phyloP scores from a whole-genome alignment of 2,329 filamentous ascomycete genomes.

The Corynespora cassiicola region DNA sequence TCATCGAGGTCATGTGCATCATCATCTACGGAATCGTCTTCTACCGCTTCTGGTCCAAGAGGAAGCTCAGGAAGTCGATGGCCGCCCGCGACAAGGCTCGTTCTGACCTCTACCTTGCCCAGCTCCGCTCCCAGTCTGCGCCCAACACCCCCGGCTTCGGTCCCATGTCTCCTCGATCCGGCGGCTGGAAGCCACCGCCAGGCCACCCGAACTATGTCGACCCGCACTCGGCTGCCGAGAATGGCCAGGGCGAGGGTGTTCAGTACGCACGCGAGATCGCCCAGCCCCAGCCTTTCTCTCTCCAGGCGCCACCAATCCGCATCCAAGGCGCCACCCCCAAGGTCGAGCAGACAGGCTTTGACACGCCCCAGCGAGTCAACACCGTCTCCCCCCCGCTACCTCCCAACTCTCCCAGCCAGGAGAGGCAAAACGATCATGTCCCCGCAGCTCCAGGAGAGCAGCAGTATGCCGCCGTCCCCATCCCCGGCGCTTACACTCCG shows the following conservation, averaged over 20 bases:
- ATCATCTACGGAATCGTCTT: constrained; percentile 92
- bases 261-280: constrained; percentile 52
- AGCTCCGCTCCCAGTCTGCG: constrained; percentile 75
- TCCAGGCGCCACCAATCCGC: constrained; percentile 83
- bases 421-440: constrained; percentile 68
- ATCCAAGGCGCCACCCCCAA: constrained; percentile 80
- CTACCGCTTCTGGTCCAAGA: constrained; percentile 97
- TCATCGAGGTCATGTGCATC: constrained; percentile 90
- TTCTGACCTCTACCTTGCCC: constrained; percentile 88
- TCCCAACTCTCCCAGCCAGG: constrained; percentile 45
- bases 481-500: constrained; percentile 79
- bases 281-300: constrained; percentile 72
- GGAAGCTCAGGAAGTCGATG: constrained; percentile 95
- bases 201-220: constrained; percentile 52
- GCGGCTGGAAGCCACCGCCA: constrained; percentile 55
- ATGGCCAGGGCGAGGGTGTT: constrained; percentile 53
- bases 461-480: constrained; percentile 84
- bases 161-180: constrained; percentile 68
- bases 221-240: constrained; percentile 58
- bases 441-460: constrained; percentile 79
- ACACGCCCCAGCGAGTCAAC: constrained; percentile 41
- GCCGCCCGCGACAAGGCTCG: constrained; percentile 91
- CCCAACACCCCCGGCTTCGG: constrained; percentile 90
- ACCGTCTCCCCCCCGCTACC: constrained; percentile 48
- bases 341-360: constrained; percentile 68